Evolutionary conservation across 192 early-diverging fungal species (phyloP), one percentile per base, ranked within the genome.

Genomic region (Gaertneriomyces sp.): DNA sequence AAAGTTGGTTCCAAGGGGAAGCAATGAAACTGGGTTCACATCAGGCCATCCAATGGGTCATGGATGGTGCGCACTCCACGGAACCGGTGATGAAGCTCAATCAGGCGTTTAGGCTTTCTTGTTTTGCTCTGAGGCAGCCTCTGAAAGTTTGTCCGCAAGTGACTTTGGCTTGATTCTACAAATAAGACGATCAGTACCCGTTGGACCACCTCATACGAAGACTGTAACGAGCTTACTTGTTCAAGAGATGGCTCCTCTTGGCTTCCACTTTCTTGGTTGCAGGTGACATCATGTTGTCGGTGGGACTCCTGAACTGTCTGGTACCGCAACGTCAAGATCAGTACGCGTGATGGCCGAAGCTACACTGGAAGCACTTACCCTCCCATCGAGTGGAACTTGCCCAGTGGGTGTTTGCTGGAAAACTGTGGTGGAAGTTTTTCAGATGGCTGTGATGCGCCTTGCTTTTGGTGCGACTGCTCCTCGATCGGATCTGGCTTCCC

Each of bases 221-320:
- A 45, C 10, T 53, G 16, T 46, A 12, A 50, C 38, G 0, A 55
- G 62, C 71, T n/a, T 63, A 79, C 77, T 59, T 70, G 53, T 42
- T 66, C 57, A 79, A 53, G 11, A 70, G 68, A 42, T 75, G 77
- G 51, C 73, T 75, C 42, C 77, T 58, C 73, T 79, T 79, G 6
- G 73, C 73, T 46, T 79, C 77, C 16, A 79, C 66, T 52, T 79
- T 79, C 55, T 75, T 56, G 11, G 77, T 75, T 2, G 77, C 77
- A 14, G 77, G 77, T 12, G 73, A 75, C 73, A 73, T 65, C 43
- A 79, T 38, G 49, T 79, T 74, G 64, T 79, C 77, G 1, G 77
- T 79, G n/a, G 77, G 77, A 45, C 68, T 71, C 33, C 45, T 63
- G 45, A 70, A 70, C 0, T 46, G 45, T n/a, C 68, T 53, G 19